Evolutionary conservation across 306 rosid species (phyloP).

Genomic region (Gastrolobium bilobum): DNA sequence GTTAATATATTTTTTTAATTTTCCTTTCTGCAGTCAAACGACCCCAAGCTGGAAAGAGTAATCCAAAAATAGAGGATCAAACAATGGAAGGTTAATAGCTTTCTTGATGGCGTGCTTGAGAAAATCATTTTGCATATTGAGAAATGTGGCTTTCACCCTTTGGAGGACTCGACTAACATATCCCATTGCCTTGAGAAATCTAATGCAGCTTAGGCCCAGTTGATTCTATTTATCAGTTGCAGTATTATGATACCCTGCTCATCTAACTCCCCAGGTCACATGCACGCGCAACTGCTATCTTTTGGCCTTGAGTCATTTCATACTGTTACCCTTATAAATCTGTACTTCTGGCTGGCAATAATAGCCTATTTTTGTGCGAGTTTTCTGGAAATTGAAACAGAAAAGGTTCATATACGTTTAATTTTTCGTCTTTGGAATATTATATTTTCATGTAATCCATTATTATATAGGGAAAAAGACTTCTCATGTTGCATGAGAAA

Average conservation of each 20-base stretch:
- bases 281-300: neutral
- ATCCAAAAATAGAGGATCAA: conserved; percentile 45
- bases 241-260: neutral
- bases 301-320: neutral
- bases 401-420: neutral
- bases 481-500: no score
- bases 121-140: conserved; percentile 25
- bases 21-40: conserved; percentile 51
- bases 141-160: conserved; percentile 16
- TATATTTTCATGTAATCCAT: neutral
- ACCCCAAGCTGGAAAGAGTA: conserved; percentile 45
- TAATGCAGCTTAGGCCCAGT: conserved; percentile 23
- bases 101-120: conserved; percentile 40
- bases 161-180: conserved; percentile 25
- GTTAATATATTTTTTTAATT: conserved; percentile 30
- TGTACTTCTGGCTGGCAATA: conserved; percentile 17
- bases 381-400: conserved; percentile 38
- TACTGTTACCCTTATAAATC: conserved; percentile 7
- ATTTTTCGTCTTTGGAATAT: conserved; percentile 16
- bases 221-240: conserved; percentile 39
- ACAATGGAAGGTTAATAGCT: conserved; percentile 46
- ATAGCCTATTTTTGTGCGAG: conserved; percentile 7
- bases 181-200: conserved; percentile 23
- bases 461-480: no score
- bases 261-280: neutral